These are phyloP conservation scores for Triangularia verruculosa DNA, from an alignment of 2,329 filamentous ascomycete genomes.

Conservation along the genomic window DNA sequence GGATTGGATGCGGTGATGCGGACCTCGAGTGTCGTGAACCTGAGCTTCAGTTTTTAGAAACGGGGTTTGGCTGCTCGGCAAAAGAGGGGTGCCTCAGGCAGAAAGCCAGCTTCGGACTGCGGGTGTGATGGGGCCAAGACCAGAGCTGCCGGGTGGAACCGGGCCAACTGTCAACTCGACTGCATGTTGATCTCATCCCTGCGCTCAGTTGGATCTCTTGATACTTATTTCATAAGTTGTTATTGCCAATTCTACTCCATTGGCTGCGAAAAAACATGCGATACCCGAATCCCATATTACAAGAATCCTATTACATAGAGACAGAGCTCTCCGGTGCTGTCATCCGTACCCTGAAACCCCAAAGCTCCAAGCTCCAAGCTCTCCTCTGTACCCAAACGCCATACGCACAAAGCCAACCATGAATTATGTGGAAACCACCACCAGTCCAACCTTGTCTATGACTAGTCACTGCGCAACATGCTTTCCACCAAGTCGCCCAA, in stretches of 20 bases:
- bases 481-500: constrained; percentile 94
- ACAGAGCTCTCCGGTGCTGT: constrained; percentile 13
- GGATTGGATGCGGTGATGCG: constrained; percentile 26
- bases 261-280: constrained; percentile 11
- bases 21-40: constrained; percentile 31
- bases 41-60: constrained; percentile 29
- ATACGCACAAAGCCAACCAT: constrained; percentile 19
- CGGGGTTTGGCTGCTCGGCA: constrained; percentile 28
- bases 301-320: constrained; percentile 14
- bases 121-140: constrained; percentile 2
- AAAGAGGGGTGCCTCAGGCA: constrained; percentile 28
- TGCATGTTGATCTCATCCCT: neutral
- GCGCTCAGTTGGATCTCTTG: neutral
- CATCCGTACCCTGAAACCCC: constrained; percentile 18
- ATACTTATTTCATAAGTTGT: constrained; percentile 10
- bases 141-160: constrained; percentile 19
- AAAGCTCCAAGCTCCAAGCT: constrained; percentile 10
- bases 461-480: constrained; percentile 87
- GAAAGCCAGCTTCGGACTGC: neutral
- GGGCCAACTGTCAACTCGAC: constrained; percentile 3
- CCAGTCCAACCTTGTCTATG: constrained; percentile 8
- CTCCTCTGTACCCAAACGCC: constrained; percentile 25
- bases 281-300: constrained; percentile 14
- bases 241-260: constrained; percentile 7
- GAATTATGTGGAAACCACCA: constrained; percentile 14